A percentile compares a stretch with the other conserved stretches of the same genome.
These are phyloP conservation scores for Lanmaoa pseudosensibilis DNA, from an alignment of 768 basidiomycete species.

Conservation along the genomic window DNA sequence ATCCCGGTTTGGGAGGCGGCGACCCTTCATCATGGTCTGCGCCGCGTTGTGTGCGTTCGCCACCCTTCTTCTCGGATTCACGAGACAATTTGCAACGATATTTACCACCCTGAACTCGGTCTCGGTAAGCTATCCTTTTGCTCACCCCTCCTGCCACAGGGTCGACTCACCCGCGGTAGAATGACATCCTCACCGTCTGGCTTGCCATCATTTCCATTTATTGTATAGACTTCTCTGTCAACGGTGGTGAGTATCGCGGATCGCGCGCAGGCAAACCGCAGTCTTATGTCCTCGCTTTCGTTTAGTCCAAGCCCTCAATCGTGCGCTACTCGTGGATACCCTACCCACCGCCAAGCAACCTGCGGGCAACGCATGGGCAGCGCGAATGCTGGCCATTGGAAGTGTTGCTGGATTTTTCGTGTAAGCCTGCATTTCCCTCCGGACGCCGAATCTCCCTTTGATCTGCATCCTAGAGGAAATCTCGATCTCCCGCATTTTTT, in stretches of 20 bases:
- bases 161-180: slow-evolving; percentile 36
- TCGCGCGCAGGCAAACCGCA: background rate
- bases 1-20: slow-evolving; percentile 78
- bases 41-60: slow-evolving; percentile 64
- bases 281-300: slow-evolving; percentile 6
- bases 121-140: slow-evolving; percentile 29
- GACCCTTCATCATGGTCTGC: slow-evolving; percentile 82
- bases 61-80: slow-evolving; percentile 84
- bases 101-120: slow-evolving; percentile 38
- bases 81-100: slow-evolving; percentile 59
- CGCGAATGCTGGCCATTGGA: slow-evolving; percentile 86
- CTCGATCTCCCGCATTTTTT: slow-evolving; percentile 68
- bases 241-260: slow-evolving; percentile 41
- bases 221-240: slow-evolving; percentile 64
- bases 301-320: slow-evolving; percentile 84
- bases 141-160: background rate
- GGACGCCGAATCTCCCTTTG: background rate
- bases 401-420: slow-evolving; percentile 86
- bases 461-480: slow-evolving; percentile 57
- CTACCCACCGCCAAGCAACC: slow-evolving; percentile 75
- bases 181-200: slow-evolving; percentile 66
- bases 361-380: slow-evolving; percentile 92
- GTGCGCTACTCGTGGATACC: slow-evolving; percentile 86
- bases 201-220: slow-evolving; percentile 75
- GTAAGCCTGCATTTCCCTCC: slow-evolving; percentile 44